Conservation (phyloP, 2,329 filamentous ascomycete species). For the Arthroderma uncinatum region DNA sequence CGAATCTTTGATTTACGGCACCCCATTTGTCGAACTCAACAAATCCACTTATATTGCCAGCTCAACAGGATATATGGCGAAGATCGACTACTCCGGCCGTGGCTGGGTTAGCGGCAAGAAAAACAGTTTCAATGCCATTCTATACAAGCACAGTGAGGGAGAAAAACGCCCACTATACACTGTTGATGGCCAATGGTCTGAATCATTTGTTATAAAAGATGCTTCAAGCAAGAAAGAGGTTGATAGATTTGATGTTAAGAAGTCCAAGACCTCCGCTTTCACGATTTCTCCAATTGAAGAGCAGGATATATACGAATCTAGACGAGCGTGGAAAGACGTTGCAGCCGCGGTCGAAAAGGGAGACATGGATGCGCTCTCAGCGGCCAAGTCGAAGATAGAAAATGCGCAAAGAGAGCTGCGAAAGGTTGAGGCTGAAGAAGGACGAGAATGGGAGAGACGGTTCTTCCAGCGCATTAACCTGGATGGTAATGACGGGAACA, state of each 20-base stretch:
- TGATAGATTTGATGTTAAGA: constrained; percentile 51
- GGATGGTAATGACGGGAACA: constrained; percentile 12
- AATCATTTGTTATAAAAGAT: constrained; percentile 65
- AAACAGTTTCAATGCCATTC: constrained; percentile 68
- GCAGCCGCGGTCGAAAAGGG: constrained; percentile 67
- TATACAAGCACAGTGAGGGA: constrained; percentile 60
- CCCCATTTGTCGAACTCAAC: constrained; percentile 83
- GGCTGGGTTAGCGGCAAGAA: constrained; percentile 95
- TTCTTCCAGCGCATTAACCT: constrained; percentile 55
- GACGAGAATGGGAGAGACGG: constrained; percentile 64
- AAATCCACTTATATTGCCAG: constrained; percentile 74
- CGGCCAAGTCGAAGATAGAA: constrained; percentile 82
- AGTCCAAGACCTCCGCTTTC: constrained; percentile 53
- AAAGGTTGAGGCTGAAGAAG: constrained; percentile 62
- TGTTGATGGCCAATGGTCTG: constrained; percentile 84
- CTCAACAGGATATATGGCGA: constrained; percentile 73
- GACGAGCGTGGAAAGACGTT: constrained; percentile 79
- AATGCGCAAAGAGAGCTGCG: constrained; percentile 71
- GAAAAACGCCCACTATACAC: constrained; percentile 60
- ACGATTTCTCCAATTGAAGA: constrained; percentile 59
- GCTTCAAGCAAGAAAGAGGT: constrained; percentile 44
- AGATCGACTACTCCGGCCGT: constrained; percentile 86
- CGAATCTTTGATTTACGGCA: constrained; percentile 65
- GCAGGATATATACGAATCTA: constrained; percentile 78
- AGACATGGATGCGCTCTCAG: constrained; percentile 69